These are phyloP conservation scores for Cladorrhinum sp. DNA, from an alignment of 2,329 filamentous ascomycete species.

Conservation along the genomic window DNA sequence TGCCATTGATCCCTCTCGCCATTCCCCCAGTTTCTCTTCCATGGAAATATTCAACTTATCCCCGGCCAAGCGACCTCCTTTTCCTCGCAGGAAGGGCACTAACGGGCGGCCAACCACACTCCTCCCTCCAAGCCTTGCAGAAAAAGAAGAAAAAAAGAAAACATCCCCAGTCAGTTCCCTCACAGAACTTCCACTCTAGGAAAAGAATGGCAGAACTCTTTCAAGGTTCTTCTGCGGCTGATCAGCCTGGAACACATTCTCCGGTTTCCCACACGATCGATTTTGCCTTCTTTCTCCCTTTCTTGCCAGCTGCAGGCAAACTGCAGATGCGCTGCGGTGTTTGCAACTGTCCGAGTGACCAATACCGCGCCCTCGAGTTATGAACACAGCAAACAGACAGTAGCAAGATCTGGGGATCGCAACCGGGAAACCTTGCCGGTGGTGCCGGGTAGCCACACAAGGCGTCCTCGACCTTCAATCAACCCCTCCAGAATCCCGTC, in stretches of 20 bases:
- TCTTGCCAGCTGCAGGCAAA: neutral
- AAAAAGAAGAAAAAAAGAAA: neutral
- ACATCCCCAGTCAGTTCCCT: neutral
- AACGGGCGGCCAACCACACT: neutral
- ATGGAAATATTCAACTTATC: too few species aligned
- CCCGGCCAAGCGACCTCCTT: neutral
- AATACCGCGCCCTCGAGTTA: too few species aligned
- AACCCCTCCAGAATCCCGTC: neutral
- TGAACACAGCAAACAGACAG: too few species aligned
- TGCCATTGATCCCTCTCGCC: too few species aligned
- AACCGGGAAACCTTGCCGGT: neutral
- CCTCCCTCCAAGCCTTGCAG: neutral
- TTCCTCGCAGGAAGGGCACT: neutral
- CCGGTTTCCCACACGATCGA: too few species aligned
- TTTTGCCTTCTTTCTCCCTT: neutral
- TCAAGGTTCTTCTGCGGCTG: neutral
- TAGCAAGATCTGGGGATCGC: neutral
- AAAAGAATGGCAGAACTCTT: neutral
- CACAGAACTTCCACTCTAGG: neutral
- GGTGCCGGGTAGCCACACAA: neutral
- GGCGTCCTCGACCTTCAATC: neutral
- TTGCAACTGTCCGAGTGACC: too few species aligned
- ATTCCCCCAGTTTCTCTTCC: too few species aligned
- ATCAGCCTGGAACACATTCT: neutral
- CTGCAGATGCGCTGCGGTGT: too few species aligned